Conservation (phyloP, 306 rosid genomes). For the Cicer cuneatum region DNA sequence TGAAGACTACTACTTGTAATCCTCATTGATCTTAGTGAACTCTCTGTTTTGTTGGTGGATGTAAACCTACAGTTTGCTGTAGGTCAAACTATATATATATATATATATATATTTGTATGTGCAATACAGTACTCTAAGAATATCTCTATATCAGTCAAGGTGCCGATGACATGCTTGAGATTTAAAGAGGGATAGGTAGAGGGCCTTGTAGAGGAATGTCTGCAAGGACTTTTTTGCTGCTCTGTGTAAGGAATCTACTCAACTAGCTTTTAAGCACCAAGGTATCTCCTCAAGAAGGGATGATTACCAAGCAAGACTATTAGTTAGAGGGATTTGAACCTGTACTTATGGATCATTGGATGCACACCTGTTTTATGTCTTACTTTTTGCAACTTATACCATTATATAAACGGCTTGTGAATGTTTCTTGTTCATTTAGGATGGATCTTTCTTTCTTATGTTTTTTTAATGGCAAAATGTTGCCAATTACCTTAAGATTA, state of each 20-base stretch:
- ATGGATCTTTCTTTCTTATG: constrained; percentile 35
- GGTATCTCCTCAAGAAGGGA: constrained; percentile 31
- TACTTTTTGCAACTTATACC: constrained; percentile 18
- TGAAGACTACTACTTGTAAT: constrained; percentile 33
- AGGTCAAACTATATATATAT: background rate
- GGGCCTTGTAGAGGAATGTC: background rate
- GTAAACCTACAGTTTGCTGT: constrained; percentile 16
- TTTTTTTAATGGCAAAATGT: constrained; percentile 34
- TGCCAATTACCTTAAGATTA: constrained; percentile 19
- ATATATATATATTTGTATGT: background rate
- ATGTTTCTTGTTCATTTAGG: constrained; percentile 32
- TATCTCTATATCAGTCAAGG: background rate
- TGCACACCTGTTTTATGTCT: constrained; percentile 6
- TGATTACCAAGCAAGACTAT: background rate
- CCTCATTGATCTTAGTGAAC: constrained; percentile 28
- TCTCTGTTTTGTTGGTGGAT: constrained; percentile 29
- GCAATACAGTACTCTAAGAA: constrained; percentile 16
- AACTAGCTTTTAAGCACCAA: background rate
- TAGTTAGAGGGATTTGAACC: background rate
- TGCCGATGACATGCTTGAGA: background rate
- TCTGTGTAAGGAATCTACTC: constrained; percentile 12
- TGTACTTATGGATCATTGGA: constrained; percentile 19
- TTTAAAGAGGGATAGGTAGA: background rate
- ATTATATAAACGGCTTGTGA: constrained; percentile 2
- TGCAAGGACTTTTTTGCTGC: background rate